Conservation (phyloP, 768 basidiomycete species). For the Epithele typhae region DNA sequence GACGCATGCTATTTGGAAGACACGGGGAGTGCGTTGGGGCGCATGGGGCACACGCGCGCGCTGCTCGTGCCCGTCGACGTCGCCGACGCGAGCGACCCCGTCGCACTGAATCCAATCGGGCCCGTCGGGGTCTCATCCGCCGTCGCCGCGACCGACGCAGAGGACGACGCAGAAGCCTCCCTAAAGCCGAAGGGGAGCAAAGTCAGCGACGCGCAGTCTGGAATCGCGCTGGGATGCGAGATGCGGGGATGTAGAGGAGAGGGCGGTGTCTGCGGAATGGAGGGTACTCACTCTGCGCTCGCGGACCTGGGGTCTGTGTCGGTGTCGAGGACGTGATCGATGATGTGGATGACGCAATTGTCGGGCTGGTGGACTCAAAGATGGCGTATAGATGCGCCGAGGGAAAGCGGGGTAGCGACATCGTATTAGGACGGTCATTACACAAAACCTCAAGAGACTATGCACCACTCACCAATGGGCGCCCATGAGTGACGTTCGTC, state of each 20-base stretch:
- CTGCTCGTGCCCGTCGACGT: no score
- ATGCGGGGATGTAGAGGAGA: background rate
- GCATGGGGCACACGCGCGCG: no score
- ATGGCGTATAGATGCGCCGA: slow-evolving; percentile 53
- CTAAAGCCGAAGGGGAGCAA: background rate
- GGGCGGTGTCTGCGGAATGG: background rate
- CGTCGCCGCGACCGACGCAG: slow-evolving; percentile 44
- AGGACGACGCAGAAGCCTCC: slow-evolving; percentile 27
- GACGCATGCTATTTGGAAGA: no score
- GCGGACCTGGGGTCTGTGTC: slow-evolving; percentile 40
- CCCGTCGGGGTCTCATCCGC: slow-evolving; percentile 36
- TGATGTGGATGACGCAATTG: slow-evolving; percentile 69
- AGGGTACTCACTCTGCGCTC: slow-evolving; percentile 45
- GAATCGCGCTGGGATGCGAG: background rate
- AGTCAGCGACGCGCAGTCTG: background rate
- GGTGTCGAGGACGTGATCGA: slow-evolving; percentile 48
- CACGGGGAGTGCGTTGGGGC: no score
- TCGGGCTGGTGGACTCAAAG: slow-evolving; percentile 41
- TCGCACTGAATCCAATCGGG: slow-evolving; percentile 30
- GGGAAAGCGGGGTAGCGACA: slow-evolving; percentile 48
- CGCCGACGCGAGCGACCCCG: slow-evolving; percentile 11
- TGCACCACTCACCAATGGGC: no score
- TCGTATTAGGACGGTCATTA: no score
- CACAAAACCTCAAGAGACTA: no score
- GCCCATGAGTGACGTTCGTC: no score